Evolutionary conservation across 169 alveolate genomes (phyloP), one percentile per base, ranked within the genome.

Genomic region (Cryptosporidium ubiquitum): DNA sequence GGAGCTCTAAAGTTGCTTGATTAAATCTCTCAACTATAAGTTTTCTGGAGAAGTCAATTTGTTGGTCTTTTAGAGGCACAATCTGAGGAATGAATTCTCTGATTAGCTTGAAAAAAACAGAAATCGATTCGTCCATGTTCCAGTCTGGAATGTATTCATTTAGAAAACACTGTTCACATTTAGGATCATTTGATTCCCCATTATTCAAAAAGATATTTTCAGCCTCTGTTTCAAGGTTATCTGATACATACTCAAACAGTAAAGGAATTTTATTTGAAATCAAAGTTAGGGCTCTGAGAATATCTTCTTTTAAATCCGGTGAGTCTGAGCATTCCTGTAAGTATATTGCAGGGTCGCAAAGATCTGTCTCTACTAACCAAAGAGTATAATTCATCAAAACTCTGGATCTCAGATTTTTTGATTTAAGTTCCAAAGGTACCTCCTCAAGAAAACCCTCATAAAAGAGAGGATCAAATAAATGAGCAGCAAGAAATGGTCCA

Each of bases 331-430:
- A 79, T 44, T 79, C 89, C 20, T 79, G 89, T 31, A 79, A 66
- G 42, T 79, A 79, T 39, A 79, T 79, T 26, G 89, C 89, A 20
- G 89, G 89, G 37, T 79, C 89, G 33, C 89, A 79, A 60, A 79
- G 61, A 79, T 79, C 89, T 10, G 89, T 79, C 39, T 79, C 89
- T 26, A 79, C 40, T 26, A 79, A 29, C 89, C 89, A 79, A 47
- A 33, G 35, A 10, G 75, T 18, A 79, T 79, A 79, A 29, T 79
- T 64, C 89, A 79, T 79, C 5, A 79, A 37, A 18, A 79, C 89
- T 26, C 75, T 37, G 52, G 79, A 79, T 64, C 89, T 79, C 37
- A 79, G n/a, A 26, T 79, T 64, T 20, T 61, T 79, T 60, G 89
- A 79, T n/a, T 64, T 79, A 3, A 47, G 37, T 64, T 79, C 89